Percentiles rank a stretch among this genome's conserved stretches.
Evolutionary conservation across 2,329 filamentous ascomycete genomes (phyloP).

Genomic region (Cercospora sesami): DNA sequence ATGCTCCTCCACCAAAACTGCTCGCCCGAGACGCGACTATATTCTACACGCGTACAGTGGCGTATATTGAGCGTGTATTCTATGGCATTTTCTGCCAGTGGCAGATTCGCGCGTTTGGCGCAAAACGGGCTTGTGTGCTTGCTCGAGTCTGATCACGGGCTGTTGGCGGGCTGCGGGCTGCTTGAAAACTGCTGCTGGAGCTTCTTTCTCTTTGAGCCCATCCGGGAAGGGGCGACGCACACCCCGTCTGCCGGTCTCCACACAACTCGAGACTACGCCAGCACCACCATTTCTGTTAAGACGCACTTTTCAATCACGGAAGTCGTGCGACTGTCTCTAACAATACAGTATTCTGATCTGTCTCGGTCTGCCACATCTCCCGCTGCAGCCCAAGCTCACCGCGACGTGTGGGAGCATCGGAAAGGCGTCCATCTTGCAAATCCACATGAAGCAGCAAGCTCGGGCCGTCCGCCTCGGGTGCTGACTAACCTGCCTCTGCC

Average conservation of each 20-base stretch:
- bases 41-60: background rate
- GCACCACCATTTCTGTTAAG: background rate
- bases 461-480: background rate
- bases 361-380: background rate
- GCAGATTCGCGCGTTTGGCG: background rate
- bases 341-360: background rate
- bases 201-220: background rate
- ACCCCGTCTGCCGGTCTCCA: background rate
- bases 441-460: background rate
- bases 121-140: conserved; percentile 5
- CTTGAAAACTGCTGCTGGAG: background rate
- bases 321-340: background rate
- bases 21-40: background rate
- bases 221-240: background rate
- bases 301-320: background rate
- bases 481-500: background rate
- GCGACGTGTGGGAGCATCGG: background rate
- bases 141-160: background rate
- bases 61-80: background rate
- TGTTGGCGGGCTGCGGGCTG: background rate
- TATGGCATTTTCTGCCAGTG: background rate
- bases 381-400: background rate
- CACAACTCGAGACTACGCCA: background rate
- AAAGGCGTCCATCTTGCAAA: background rate
- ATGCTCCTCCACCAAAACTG: background rate